These are phyloP conservation scores for Haplosporangium sp. DNA, from an alignment of 371 early-diverging fungal genomes.

Conservation along the genomic window DNA sequence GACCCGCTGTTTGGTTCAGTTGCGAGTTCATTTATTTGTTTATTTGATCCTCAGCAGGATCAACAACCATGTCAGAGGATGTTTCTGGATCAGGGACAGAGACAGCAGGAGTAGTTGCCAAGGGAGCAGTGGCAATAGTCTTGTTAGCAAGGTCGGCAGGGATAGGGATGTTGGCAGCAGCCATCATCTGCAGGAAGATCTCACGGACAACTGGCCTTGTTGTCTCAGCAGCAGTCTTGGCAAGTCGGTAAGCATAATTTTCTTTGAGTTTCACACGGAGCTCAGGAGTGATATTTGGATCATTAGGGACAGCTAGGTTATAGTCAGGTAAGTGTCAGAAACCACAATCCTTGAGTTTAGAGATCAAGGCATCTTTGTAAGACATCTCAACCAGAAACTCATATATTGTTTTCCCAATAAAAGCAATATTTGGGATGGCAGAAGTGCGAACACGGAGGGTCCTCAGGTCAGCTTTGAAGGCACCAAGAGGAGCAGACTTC, in stretches of 20 bases:
- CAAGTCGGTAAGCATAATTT: background rate
- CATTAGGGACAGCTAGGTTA: background rate
- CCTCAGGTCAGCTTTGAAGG: background rate
- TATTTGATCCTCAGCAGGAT: too few relatives aligned
- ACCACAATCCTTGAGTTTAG: background rate
- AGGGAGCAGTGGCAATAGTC: background rate
- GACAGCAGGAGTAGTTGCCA: background rate
- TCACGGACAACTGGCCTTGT: background rate
- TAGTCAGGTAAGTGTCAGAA: background rate
- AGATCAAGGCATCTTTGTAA: background rate
- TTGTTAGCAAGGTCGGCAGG: background rate
- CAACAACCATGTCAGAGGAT: too few relatives aligned
- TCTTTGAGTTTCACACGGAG: background rate
- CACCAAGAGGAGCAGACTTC: too few relatives aligned
- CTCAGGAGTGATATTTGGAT: background rate
- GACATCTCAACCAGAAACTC: background rate
- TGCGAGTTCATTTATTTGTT: too few relatives aligned
- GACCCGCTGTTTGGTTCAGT: too few relatives aligned
- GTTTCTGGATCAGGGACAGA: too few relatives aligned
- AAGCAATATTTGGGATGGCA: background rate
- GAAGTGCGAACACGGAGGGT: background rate
- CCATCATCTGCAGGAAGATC: background rate
- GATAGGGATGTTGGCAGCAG: background rate
- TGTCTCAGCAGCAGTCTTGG: background rate
- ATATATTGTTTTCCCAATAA: background rate